Percentiles rank a stretch among this genome's conserved stretches.
These are phyloP conservation scores for Citrus australasica DNA, from an alignment of 345 rosid genomes.

Conservation along the genomic window DNA sequence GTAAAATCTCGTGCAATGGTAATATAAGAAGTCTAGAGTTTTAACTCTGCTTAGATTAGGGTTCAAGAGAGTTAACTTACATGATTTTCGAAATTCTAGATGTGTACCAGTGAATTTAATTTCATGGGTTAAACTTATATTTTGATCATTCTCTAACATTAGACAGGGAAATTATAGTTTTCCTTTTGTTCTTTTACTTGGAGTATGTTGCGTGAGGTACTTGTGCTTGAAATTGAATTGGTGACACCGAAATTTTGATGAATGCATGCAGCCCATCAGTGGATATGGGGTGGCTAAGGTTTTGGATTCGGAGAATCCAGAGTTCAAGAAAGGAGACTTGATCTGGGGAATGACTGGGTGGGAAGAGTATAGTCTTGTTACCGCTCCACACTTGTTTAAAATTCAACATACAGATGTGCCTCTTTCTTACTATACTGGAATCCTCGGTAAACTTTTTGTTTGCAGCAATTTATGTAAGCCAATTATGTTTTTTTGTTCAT, in stretches of 20 bases:
- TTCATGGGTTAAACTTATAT: not conserved
- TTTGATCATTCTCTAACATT: not conserved
- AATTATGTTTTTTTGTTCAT: no score
- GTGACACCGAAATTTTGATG: not conserved
- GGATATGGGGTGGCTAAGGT: constrained; percentile 61
- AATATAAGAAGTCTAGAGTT: no score
- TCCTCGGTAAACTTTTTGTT: not conserved
- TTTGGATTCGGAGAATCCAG: constrained; percentile 46
- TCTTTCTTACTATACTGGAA: constrained; percentile 56
- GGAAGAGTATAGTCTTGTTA: constrained; percentile 55
- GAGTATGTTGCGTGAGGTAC: not conserved
- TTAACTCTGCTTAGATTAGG: no score
- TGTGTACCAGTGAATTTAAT: no score
- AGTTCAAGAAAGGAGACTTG: constrained; percentile 45
- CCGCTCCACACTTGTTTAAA: constrained; percentile 27
- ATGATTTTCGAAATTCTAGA: no score
- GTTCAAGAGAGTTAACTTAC: no score
- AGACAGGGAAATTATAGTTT: no score
- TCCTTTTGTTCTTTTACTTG: not conserved
- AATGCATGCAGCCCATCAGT: constrained; percentile 37
- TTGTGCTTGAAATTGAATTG: not conserved
- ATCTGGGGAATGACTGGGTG: constrained; percentile 60
- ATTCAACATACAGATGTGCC: constrained; percentile 54
- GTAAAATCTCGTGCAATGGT: no score
- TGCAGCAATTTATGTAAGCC: no score